Conservation (phyloP, 2,329 filamentous ascomycete genomes). For the Nigrospora osmanthi region DNA sequence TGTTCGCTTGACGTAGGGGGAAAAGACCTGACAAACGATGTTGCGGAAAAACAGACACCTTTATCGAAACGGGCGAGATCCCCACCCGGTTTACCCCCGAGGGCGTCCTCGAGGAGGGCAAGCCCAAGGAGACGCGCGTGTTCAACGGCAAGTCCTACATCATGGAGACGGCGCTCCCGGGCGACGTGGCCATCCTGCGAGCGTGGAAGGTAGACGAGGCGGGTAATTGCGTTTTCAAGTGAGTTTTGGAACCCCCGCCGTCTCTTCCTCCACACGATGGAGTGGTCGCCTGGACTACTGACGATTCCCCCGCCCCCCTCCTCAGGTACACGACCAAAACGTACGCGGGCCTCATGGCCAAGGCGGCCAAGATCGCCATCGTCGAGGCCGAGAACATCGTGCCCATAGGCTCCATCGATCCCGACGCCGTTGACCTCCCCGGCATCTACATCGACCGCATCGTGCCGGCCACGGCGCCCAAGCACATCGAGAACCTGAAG, state of each 20-base stretch:
- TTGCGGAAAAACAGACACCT: conserved; percentile 38
- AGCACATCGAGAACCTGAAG: conserved; percentile 65
- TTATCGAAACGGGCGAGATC: conserved; percentile 61
- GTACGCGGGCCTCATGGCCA: conserved; percentile 71
- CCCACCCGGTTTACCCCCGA: conserved; percentile 51
- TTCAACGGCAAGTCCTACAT: conserved; percentile 68
- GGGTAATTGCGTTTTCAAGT: conserved; percentile 75
- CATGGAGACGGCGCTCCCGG: conserved; percentile 69
- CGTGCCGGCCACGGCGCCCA: conserved; percentile 62
- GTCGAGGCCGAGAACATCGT: conserved; percentile 85
- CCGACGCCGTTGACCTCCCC: conserved; percentile 69
- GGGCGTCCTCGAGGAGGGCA: conserved; percentile 57
- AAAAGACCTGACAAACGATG: not conserved
- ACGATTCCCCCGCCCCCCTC: no score
- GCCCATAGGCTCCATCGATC: conserved; percentile 61
- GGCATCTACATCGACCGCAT: conserved; percentile 80
- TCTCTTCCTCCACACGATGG: no score
- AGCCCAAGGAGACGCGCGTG: conserved; percentile 60
- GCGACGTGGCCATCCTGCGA: conserved; percentile 70
- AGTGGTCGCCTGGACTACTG: no score
- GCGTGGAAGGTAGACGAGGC: conserved; percentile 70
- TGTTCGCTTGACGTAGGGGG: no score
- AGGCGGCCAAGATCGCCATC: conserved; percentile 69
- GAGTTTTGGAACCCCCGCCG: conserved; percentile 9
- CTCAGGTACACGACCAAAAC: conserved; percentile 63